Percentiles rank a stretch among this genome's conserved stretches.
These are phyloP conservation scores for Mucor mucedo DNA, from an alignment of 371 early-diverging fungal species.

Conservation along the genomic window DNA sequence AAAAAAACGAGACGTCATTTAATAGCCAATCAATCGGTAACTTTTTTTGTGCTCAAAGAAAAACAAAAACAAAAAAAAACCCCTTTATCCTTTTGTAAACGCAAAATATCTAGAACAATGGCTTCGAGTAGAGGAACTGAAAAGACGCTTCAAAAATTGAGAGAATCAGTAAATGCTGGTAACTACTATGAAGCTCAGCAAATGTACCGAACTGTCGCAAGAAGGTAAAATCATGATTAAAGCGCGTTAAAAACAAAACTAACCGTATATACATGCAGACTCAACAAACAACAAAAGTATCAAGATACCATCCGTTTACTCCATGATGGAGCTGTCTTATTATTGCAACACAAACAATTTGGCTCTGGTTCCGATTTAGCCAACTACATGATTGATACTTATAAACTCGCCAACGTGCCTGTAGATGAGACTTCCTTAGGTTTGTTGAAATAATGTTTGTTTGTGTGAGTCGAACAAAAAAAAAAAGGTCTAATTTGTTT, in stretches of 20 bases:
- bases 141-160: conserved; percentile 72
- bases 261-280: conserved; percentile 47
- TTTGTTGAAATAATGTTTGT: conserved; percentile 23
- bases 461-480: not conserved
- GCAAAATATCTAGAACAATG: conserved; percentile 24
- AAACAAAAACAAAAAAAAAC: not conserved
- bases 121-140: conserved; percentile 66
- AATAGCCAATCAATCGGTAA: not conserved
- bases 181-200: conserved; percentile 94
- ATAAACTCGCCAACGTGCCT: conserved; percentile 69
- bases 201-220: conserved; percentile 89
- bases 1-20: not conserved
- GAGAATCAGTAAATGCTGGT: conserved; percentile 73
- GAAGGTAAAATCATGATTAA: conserved; percentile 61
- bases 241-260: not conserved
- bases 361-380: conserved; percentile 88
- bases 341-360: conserved; percentile 80
- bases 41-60: not conserved
- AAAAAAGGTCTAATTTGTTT: not conserved
- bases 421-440: conserved; percentile 76
- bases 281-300: conserved; percentile 83
- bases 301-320: conserved; percentile 79
- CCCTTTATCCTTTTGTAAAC: conserved; percentile 4
- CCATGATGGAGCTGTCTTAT: conserved; percentile 75
- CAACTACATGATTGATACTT: conserved; percentile 80